phyloP scores from a whole-genome alignment of 805 yeast species.

The Geotrichum ghanense region DNA sequence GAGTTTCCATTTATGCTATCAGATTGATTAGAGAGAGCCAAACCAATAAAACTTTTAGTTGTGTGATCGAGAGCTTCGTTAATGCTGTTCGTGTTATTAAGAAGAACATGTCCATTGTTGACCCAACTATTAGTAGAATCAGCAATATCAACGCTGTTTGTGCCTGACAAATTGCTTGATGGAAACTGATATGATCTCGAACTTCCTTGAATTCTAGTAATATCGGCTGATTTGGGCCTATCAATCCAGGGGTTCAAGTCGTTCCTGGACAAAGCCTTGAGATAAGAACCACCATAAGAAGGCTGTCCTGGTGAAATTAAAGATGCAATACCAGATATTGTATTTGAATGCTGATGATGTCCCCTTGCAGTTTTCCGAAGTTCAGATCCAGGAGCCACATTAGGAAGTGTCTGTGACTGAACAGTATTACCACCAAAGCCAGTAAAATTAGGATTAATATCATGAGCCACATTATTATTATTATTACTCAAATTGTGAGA shows the following conservation, averaged over 20 bases:
- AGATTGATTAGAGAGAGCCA: neutral
- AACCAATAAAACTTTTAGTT: neutral
- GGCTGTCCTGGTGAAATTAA: neutral
- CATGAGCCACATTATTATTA: neutral
- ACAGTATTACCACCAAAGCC: neutral
- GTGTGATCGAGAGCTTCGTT: neutral
- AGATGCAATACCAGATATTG: neutral
- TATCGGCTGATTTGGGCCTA: slow-evolving; percentile 2
- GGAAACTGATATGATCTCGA: neutral
- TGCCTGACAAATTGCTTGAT: neutral
- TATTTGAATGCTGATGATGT: neutral
- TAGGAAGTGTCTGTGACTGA: neutral
- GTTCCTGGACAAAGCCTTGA: neutral
- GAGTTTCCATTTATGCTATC: neutral
- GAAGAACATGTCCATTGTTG: neutral
- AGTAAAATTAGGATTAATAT: neutral
- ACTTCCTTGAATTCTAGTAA: neutral
- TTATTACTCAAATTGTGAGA: neutral
- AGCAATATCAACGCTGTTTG: neutral
- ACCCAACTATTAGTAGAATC: neutral
- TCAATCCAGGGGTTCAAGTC: slow-evolving; percentile 1
- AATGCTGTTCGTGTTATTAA: neutral
- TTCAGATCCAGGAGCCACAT: neutral
- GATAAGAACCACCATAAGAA: neutral
- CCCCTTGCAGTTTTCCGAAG: neutral